Evolutionary conservation across 768 basidiomycete species (phyloP), one percentile per base, ranked within the genome.

Genomic region (Mycena latifolia): DNA sequence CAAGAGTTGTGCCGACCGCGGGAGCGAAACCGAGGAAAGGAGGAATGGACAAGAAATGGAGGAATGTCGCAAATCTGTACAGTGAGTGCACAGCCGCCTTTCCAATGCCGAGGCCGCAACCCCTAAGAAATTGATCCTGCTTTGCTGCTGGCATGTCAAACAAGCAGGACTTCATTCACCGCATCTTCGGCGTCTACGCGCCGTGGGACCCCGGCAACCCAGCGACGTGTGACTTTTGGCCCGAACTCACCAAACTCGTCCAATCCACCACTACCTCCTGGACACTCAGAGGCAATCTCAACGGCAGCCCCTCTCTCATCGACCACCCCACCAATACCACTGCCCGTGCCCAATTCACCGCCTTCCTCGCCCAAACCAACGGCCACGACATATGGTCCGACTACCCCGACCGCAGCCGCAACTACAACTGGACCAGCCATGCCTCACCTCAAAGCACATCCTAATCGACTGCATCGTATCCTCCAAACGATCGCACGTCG

Each of bases 201-300:
- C 76, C 73, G 2, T 77, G 73, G 33, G 74, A 77, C 43, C 76
- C 75, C 11, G 73, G 74, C 12, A 41, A 17, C 0, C 53, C 64
- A 68, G 25, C 75, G 67, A 43, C 69, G 60, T 2, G 69, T 66
- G 0, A 5, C 66, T 28, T 70, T 63, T 15, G 61, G 61, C 24
- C 43, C 0, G 53, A 6, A 31, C 10, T 55, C 31, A n/a, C 65
- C 55, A 57, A n/a, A 5, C 24, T 74, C 14, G 53, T 55, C 24
- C 22, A 27, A 2, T 12, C 1, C 7, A 62, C 61, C 17, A 18
- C n/a, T 0, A 27, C 53, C 0, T 62, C 61, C 0, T 62, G 61
- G 61, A 31, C 71, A 0, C 20, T 68, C 8, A 52, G 58, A 9
- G 61, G 73, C 8, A 67, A 74, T 35, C 63, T 71, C 28, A 72